These are phyloP conservation scores for Fusarium hainanense DNA, from an alignment of 2,329 filamentous ascomycete genomes.

Conservation along the genomic window DNA sequence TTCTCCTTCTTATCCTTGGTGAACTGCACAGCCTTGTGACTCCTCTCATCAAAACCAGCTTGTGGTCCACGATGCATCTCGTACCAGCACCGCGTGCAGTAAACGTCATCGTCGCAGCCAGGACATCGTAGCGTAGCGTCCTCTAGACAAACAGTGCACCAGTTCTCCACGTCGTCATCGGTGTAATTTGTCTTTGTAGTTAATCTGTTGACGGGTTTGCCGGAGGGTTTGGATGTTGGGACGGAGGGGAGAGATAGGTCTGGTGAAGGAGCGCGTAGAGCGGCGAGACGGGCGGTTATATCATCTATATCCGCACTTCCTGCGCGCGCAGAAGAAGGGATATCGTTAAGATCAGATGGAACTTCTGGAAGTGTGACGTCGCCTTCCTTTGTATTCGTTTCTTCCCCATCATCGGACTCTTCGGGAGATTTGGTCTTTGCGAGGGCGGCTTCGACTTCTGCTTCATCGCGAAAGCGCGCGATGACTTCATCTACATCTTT, in stretches of 20 bases:
- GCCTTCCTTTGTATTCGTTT: constrained; percentile 10
- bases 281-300: constrained; percentile 64
- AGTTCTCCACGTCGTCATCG: constrained; percentile 78
- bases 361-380: constrained; percentile 59
- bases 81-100: constrained; percentile 82
- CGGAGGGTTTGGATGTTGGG: constrained; percentile 61
- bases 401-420: constrained; percentile 15
- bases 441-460: constrained; percentile 50
- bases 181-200: constrained; percentile 60
- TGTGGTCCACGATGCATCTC: constrained; percentile 80
- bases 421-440: constrained; percentile 19
- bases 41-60: constrained; percentile 76
- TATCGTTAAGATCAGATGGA: constrained; percentile 56
- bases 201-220: constrained; percentile 54
- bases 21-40: constrained; percentile 74
- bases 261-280: constrained; percentile 55
- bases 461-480: constrained; percentile 59
- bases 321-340: constrained; percentile 42
- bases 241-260: constrained; percentile 59
- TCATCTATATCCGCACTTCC: constrained; percentile 52
- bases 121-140: constrained; percentile 79
- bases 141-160: constrained; percentile 86
- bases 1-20: constrained; percentile 52
- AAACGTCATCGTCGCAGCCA: constrained; percentile 77
- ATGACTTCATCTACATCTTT: constrained; percentile 59